Base-by-base conservation (phyloP, 495 filamentous ascomycete genomes). In the Bathelium albidoporum region DNA sequence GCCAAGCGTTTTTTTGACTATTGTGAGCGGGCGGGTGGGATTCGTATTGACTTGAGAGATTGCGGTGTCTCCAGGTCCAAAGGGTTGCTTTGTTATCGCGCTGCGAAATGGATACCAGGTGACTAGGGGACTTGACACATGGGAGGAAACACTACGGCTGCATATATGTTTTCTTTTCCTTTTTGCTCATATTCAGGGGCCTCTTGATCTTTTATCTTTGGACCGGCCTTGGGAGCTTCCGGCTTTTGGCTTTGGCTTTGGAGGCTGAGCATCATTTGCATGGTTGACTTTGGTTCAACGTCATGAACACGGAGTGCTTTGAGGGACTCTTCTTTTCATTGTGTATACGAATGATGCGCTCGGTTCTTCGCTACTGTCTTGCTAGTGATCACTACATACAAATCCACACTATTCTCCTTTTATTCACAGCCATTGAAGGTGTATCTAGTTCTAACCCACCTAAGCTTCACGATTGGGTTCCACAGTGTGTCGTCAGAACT, bases 321-420 rank as follows among this genome's bases (percentile, higher is more conserved):
- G 49, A 29, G n/a, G n/a, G n/a, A n/a, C n/a, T n/a, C 29, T 26
- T 5, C 5, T 49, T 55, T 24, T 39, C 34, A 5, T 55, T 55
- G 22, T 55, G 49, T 55, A 55, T 55, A 55, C 29, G 49, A 55
- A 55, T 55, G 49, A 55, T 55, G 49, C 22, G 49, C n/a, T 55
- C 49, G 9, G 24, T 55, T 55, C 24, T 20, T 29, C 49, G 26
- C 20, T 2, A 24, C 22, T 20, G 12, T 55, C 49, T 26, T 11
- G 26, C 22, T 55, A 55, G 49, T 55, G 49, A 55, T 55, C 26
- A 11, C 1, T 28, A 55, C 49, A 55, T 55, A 28, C 49, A 29
- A 26, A 55, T 28, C 16, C 9, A 55, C 49, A 26, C 20, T 7
- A 11, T 55, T 55, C 49, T 11, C 49, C 24, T 55, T 29, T 9